Base-by-base conservation (phyloP, 352 stramenopile species). In the Globisporangium barbulae region DNA sequence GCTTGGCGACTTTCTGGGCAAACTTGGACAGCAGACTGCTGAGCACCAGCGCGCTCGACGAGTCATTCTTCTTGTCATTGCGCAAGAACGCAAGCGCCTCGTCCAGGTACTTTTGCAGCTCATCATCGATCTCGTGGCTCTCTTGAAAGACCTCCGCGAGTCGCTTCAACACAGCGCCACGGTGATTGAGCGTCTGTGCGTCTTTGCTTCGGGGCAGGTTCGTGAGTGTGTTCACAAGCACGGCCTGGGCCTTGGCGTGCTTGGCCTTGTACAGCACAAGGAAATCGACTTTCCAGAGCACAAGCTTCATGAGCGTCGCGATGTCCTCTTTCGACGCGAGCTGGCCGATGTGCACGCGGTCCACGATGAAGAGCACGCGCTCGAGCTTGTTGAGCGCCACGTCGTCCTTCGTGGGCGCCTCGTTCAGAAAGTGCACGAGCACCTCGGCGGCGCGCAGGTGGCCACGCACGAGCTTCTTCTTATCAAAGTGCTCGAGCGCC, bases 401-500 rank as follows among this genome's bases (percentile, higher is more conserved):
- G 5, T 59, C 58, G 33, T 70, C 65, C 25, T 68, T 44, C 41
- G 15, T 35, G 17, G 39, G 13, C 22, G 45, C 33, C 48, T 73
- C 7, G 50, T 44, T 60, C 30, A 85, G 61, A 2, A 74, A 57
- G 39, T 60, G 63, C 31, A 80, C 52, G 1, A 81, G 60, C 17
- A 70, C 68, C 30, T 74, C 65, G 31, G 70, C 60, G 17, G 75
- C 64, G n/a, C 78, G 76, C 56, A 90, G 44, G 21, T 81, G 72
- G 9, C 79, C 75, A 25, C 65, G 77, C 30, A 85, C 63, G 67
- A 59, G 6, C 5, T 48, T 73, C 55, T 83, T 85, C 17, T 67
- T 59, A n/a, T 75, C 70, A 65, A 90, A 90, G 60, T 83, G 81
- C 28, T 79, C 68, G n/a, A 81, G 68, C 17, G 61, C 67, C 19